phyloP scores from a whole-genome alignment of 2,329 filamentous ascomycete species.

The Penicillium capsulatum region DNA sequence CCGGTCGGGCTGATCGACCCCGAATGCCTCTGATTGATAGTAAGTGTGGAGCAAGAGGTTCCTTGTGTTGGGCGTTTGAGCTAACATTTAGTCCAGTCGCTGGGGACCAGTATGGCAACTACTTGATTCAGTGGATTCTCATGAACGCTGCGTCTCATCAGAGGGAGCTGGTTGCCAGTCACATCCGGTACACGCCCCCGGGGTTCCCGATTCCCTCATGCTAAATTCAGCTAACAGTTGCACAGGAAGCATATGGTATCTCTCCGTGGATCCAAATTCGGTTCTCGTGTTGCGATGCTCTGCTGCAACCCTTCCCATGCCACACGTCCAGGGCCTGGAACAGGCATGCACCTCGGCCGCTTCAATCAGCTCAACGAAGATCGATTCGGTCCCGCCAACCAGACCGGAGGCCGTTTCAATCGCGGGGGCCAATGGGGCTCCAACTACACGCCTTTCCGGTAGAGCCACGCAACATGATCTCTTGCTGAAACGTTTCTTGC shows the following conservation, averaged over 20 bases:
- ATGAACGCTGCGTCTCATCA: slow-evolving; percentile 83
- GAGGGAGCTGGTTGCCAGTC: slow-evolving; percentile 84
- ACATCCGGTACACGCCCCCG: slow-evolving; percentile 63
- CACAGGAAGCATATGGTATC: slow-evolving; percentile 94
- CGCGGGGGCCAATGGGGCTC: slow-evolving; percentile 38
- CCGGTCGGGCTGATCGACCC: slow-evolving; percentile 82
- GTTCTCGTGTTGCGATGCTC: slow-evolving; percentile 96
- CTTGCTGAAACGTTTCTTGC: neutral
- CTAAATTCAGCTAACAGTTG: neutral
- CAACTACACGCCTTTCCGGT: slow-evolving; percentile 38
- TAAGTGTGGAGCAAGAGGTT: slow-evolving; percentile 37
- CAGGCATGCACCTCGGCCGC: slow-evolving; percentile 61
- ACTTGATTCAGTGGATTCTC: slow-evolving; percentile 94
- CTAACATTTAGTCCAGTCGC: slow-evolving; percentile 54
- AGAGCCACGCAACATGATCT: slow-evolving; percentile 6
- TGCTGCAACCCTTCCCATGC: slow-evolving; percentile 91
- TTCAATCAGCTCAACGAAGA: slow-evolving; percentile 51
- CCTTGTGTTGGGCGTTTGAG: neutral
- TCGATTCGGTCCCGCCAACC: slow-evolving; percentile 36
- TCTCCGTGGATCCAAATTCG: slow-evolving; percentile 95
- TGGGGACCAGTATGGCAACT: slow-evolving; percentile 98
- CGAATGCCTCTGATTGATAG: slow-evolving; percentile 96
- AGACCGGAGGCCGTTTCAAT: slow-evolving; percentile 34
- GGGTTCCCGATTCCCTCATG: neutral
- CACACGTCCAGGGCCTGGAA: slow-evolving; percentile 81